Base-by-base conservation (phyloP, 1,139 yeast genomes). In the Yamadazyma blattariae region DNA sequence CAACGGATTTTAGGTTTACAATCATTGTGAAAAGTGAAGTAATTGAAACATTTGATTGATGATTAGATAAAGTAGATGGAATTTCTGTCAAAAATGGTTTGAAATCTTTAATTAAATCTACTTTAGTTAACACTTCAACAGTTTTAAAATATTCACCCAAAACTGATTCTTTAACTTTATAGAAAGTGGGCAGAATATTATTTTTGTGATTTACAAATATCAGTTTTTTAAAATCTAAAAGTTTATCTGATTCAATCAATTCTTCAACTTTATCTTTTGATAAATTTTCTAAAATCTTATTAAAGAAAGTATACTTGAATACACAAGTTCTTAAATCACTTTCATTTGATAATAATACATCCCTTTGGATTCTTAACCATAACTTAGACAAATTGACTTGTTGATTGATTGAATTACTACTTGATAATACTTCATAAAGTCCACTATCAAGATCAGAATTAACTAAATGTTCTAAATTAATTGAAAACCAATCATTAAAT, bases 81-180 rank as follows among this genome's bases (percentile, higher is more conserved):
- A 44, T 8, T 8, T 33, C 30, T 8, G 23, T n/a, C 2, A 36
- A 16, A 16, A 33, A 32, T 20, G 43, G 26, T 5, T 39, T 29
- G 2, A 12, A 14, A 7, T 20, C 19, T 5, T 29, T 8, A 14
- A 44, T 20, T 5, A 26, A 9, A 3, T 32, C 22, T 2, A 12
- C n/a, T 2, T 30, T 27, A 8, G 39, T 34, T 3, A 48, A 30
- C 24, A 40, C 37, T 32, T 46, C 28, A 36, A 51, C 19, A 2
- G 49, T 40, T 10, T 52, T 53, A 42, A 52, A 67, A 28, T 51
- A 61, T 34, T 64, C 67, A 0, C 71, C 72, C 21, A 45, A 44
- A 9, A 69, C 54, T 14, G 55, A 59, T 35, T 74, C 77, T 38
- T 60, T 65, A 3, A 64, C 50, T 46, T 72, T 74, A 47, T 75